A percentile compares a stretch with the other conserved stretches of the same genome.
Conservation (phyloP, 306 rosid genomes). For the Crotalaria pallida region DNA sequence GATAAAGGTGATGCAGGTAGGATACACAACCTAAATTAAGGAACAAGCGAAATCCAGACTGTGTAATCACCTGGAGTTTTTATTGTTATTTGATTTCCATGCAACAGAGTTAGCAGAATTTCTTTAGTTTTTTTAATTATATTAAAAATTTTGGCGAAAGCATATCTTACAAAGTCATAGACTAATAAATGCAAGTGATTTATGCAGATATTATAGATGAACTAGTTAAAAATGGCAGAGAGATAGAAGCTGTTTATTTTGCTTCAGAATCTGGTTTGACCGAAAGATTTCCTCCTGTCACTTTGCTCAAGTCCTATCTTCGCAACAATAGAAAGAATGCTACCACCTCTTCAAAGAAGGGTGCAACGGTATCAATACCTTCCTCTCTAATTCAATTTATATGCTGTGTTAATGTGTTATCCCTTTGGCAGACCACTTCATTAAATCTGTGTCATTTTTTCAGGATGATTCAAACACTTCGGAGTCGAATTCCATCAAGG, state of each 20-base stretch:
- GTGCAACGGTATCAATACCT: conserved; percentile 44
- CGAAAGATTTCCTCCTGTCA: conserved; percentile 51
- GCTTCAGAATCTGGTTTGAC: conserved; percentile 80
- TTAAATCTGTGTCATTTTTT: conserved; percentile 22
- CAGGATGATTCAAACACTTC: conserved; percentile 61
- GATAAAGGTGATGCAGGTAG: background rate
- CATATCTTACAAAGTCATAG: background rate
- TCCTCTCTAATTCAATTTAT: conserved; percentile 1
- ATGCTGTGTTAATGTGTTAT: background rate
- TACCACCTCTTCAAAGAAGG: conserved; percentile 31
- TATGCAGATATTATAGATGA: conserved; percentile 74
- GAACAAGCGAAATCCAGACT: background rate
- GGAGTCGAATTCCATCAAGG: conserved; percentile 59
- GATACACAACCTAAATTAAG: background rate
- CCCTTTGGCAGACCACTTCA: background rate
- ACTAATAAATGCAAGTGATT: conserved; percentile 8
- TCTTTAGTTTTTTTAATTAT: background rate
- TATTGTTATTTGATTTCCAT: background rate
- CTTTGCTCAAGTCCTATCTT: conserved; percentile 57
- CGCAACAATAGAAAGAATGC: conserved; percentile 53
- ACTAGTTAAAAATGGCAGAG: conserved; percentile 63
- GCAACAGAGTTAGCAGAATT: background rate
- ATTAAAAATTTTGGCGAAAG: background rate
- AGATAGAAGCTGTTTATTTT: conserved; percentile 82
- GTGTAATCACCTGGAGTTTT: background rate